Base-by-base conservation (phyloP, 805 yeast species). In the Wickerhamiella brachini region DNA sequence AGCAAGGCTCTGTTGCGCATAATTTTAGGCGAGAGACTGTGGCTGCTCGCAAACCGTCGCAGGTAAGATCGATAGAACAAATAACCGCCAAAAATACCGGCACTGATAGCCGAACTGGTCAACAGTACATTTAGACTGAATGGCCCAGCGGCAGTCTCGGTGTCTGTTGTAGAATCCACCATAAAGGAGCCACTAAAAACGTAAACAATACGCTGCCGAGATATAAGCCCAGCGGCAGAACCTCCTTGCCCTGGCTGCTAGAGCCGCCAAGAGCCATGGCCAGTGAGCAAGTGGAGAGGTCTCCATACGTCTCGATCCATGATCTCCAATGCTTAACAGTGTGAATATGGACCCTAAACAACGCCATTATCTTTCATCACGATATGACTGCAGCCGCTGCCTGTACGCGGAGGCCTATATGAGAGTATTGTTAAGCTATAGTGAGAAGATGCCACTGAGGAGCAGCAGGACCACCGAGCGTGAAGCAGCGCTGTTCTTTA, bases 31-130 rank as follows among this genome's bases (percentile, higher is more conserved):
- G 86, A 85, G n/a, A 83, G 72, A 21, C 73, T 73, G 12, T 62
- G 53, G 0, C 77, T 75, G 17, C 69, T 70, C 12, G 76, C 71
- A 34, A 78, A 71, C 50, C 85, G 74, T 46, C 69, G 66, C n/a
- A 82, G 58, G 53, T 66, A 71, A 43, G 70, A 57, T 20, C 69
- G 64, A 62, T 76, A 83, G 2, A 77, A 57, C 43, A 65, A 61
- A 51, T 68, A 70, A 0, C 74, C 65, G 6, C 76, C 70, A 2
- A 79, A 49, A 1, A 74, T 58, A 2, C 73, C 60, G 2, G 73
- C 51, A 44, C 60, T 51, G 42, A 62, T 43, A 10, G 49, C 51
- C 13, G 49, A 45, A 38, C 54, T 49, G 41, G 47, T 45, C 13
- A 45, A 3, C 3, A 45, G n/a, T 9, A 45, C 39, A 23, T 26